phyloP scores from a whole-genome alignment of 1,284 basidiomycete species.

The Ustanciosporium gigantosporum region DNA sequence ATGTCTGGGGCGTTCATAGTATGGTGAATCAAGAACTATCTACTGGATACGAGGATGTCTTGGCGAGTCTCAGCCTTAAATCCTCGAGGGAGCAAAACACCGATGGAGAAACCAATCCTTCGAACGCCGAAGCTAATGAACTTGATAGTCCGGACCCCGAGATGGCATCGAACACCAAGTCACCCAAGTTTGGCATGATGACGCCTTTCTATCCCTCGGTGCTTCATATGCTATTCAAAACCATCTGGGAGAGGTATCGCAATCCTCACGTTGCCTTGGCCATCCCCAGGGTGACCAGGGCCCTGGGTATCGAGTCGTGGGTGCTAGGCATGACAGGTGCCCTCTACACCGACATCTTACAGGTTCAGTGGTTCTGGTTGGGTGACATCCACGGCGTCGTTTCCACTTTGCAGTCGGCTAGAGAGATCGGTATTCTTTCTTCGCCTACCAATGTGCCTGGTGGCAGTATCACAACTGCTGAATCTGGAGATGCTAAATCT shows the following conservation, averaged over 20 bases:
- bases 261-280: slow-evolving; percentile 44
- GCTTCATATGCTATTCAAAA: slow-evolving; percentile 46
- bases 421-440: slow-evolving; percentile 31
- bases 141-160: background rate
- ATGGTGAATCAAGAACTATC: background rate
- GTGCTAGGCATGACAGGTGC: slow-evolving; percentile 52
- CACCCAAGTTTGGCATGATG: slow-evolving; percentile 31
- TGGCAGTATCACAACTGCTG: background rate
- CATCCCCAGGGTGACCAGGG: slow-evolving; percentile 24
- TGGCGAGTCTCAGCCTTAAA: background rate
- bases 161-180: background rate
- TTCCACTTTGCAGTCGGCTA: slow-evolving; percentile 16
- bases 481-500: no score
- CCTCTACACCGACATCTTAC: slow-evolving; percentile 50
- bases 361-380: slow-evolving; percentile 47
- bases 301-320: slow-evolving; percentile 42
- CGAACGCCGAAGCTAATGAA: no score
- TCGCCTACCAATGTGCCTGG: background rate
- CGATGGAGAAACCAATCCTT: no score
- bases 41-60: background rate
- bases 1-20: slow-evolving; percentile 36
- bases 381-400: slow-evolving; percentile 35
- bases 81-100: background rate
- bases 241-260: slow-evolving; percentile 45
- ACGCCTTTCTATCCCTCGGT: slow-evolving; percentile 53